These are phyloP conservation scores for Penicillium desertorum DNA, from an alignment of 495 filamentous ascomycete genomes.

Conservation along the genomic window DNA sequence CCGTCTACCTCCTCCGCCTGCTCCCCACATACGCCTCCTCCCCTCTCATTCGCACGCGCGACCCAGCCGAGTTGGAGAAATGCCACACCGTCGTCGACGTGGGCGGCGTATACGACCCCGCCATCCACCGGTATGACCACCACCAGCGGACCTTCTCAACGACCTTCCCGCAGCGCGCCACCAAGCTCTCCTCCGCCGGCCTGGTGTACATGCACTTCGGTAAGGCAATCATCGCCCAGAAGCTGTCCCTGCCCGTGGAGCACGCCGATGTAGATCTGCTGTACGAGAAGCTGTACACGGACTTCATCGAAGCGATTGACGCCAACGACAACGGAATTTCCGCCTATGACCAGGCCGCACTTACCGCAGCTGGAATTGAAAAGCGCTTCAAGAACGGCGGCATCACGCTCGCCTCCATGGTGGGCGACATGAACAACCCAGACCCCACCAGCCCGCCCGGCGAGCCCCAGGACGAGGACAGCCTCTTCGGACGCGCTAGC, in stretches of 20 bases:
- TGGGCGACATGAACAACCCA: constrained; percentile 75
- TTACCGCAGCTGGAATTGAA: constrained; percentile 64
- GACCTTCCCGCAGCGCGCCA: constrained; percentile 71
- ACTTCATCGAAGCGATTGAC: constrained; percentile 94
- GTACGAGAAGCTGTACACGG: constrained; percentile 85
- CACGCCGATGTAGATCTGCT: constrained; percentile 68
- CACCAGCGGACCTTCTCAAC: constrained; percentile 90
- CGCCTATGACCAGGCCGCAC: constrained; percentile 65
- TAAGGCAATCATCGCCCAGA: constrained; percentile 70
- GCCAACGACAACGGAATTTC: constrained; percentile 96
- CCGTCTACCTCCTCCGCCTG: constrained; percentile 89
- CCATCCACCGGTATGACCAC: constrained; percentile 83
- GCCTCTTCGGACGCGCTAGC: constrained; percentile 72
- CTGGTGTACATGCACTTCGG: constrained; percentile 97
- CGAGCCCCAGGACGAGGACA: constrained; percentile 76
- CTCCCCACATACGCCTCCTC: constrained; percentile 77
- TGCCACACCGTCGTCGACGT: constrained; percentile 98
- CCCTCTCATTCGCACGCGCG: constrained; percentile 80
- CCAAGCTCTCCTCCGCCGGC: constrained; percentile 90
- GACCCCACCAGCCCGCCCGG: constrained; percentile 41
- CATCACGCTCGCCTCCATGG: constrained; percentile 78
- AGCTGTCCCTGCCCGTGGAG: constrained; percentile 60
- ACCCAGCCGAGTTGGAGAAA: constrained; percentile 69
- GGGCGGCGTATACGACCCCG: constrained; percentile 80
- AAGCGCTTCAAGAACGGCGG: constrained; percentile 79